phyloP scores from a whole-genome alignment of 305 asterid genomes.

The Fraxinus floribunda region DNA sequence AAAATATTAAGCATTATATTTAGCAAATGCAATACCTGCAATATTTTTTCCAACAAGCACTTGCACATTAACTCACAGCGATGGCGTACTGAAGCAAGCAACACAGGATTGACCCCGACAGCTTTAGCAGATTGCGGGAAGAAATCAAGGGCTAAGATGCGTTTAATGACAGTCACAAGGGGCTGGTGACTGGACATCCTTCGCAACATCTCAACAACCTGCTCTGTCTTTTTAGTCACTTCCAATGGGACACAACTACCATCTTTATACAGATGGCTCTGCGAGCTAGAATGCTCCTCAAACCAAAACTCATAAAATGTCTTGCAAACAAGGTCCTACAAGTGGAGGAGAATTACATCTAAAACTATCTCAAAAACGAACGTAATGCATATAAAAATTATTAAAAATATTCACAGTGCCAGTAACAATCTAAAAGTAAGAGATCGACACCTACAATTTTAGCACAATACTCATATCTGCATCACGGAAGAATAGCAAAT shows the following conservation, averaged over 20 bases:
- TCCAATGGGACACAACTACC: constrained; percentile 95
- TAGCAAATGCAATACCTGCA: constrained; percentile 62
- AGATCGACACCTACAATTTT: neutral
- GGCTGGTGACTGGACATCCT: constrained; percentile 77
- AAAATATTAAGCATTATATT: constrained; percentile 16
- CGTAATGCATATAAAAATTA: constrained; percentile 6
- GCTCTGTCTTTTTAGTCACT: constrained; percentile 90
- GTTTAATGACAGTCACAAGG: constrained; percentile 75
- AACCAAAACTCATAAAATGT: constrained; percentile 99
- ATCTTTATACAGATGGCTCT: constrained; percentile 62
- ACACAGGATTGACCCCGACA: constrained; percentile 85
- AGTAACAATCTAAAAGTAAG: constrained; percentile 17
- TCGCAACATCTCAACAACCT: constrained; percentile 88
- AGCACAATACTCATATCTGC: constrained; percentile 10
- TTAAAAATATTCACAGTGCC: constrained; percentile 21
- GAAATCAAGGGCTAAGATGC: constrained; percentile 89
- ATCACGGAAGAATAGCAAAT: constrained; percentile 23
- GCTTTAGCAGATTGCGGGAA: constrained; percentile 99
- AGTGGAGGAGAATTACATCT: constrained; percentile 6
- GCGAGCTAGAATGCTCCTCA: constrained; percentile 81
- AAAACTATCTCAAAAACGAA: neutral
- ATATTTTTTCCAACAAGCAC: constrained; percentile 86
- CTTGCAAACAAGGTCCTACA: constrained; percentile 97
- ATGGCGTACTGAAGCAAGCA: constrained; percentile 93
- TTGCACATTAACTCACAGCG: constrained; percentile 99